Base-by-base conservation (phyloP, 2,329 filamentous ascomycete species). In the Didymella sp. region DNA sequence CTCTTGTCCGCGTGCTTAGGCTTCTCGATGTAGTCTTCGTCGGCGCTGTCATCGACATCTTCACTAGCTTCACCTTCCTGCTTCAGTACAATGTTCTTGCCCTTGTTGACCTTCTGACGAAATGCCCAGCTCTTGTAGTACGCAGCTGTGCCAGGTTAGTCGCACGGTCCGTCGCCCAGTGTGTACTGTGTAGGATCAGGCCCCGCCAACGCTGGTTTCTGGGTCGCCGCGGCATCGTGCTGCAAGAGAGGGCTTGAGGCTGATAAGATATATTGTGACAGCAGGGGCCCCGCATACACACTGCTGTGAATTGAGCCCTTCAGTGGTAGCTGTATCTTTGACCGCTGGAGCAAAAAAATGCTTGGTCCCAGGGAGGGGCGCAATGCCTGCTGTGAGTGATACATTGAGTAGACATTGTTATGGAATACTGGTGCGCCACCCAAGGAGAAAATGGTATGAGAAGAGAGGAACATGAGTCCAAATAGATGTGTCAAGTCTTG, bases 81-180 rank as follows among this genome's bases (percentile, higher is more conserved):
- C 3, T 30, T 37, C 7, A 49, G 27, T 1, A 49, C 37, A 5
- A 51, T 58, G 12, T 9, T 12, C 4, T 12, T 17, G 9, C 52
- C 45, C 13, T 17, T 11, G 9, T 24, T 24, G 19, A 48, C 31
- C 21, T 49, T 58, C 27, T 56, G 45, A n/a, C 43, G 45, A 43
- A 58, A 60, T 2, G 28, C 17, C 24, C 31, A 44, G 40, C 54
- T 58, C 35, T 58, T 58, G 50, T 62, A 60, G 44, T 62, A 62
- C 6, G 48, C 57, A 27, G 51, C 48, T 25, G 54, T 53, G 6
- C 60, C 54, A 1, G 51, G 54, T 4, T 24, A 11, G 12, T 58
- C 19, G 24, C 24, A 45, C 19, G 30, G 38, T 19, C 38, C 51
- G 6, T 49, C 28, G 2, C 35, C 45, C 19, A 42, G 33, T 2